Base-by-base conservation (phyloP, 768 basidiomycete species). In the Amanita brunnescens region DNA sequence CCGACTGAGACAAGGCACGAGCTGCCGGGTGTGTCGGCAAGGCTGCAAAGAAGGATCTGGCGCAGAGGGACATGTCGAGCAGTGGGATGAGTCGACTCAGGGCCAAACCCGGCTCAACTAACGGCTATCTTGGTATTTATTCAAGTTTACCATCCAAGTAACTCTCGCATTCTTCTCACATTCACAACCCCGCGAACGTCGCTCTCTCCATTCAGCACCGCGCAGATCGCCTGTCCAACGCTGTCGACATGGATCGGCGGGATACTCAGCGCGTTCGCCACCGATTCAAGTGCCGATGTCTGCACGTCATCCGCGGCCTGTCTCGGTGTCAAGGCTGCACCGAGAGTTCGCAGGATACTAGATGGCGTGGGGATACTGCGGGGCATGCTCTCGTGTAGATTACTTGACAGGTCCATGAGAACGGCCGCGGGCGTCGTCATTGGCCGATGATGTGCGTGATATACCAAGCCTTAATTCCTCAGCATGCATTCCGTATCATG, bases 161-260 rank as follows among this genome's bases (percentile, higher is more conserved):
- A 65, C 59, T 81, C 73, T 55, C 85, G 76, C 85, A 95, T 94
- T 57, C 73, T 71, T 52, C 62, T 64, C 51, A 92, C 88, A 8
- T 76, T 83, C 24, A 91, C 70, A 18, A 84, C 78, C 38, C 88
- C 90, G 47, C 61, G 63, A 42, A 91, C 68, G 38, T 74, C 73
- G 29, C 68, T 70, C 43, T 62, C 60, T 33, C 69, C 67, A 59
- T 82, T 76, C 52, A 84, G 70, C 32, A 78, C 76, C 16, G 83
- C 73, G 53, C 86, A 81, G 6, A 91, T 77, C 0, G 92, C 90
- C 58, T 85, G 80, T 2, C 87, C 96, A 40, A 98, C 91, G 55
- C 93, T 91, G 59, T 99, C 96, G 18, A 97, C 92, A 61, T 98
- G 95, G 38, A 98, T 81, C 1, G 96, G 94, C 26, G 87, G 91